A percentile compares a stretch with the other conserved stretches of the same genome.
These are phyloP conservation scores for Helicostylum pulchrum DNA, from an alignment of 192 early-diverging fungal species.

Conservation along the genomic window DNA sequence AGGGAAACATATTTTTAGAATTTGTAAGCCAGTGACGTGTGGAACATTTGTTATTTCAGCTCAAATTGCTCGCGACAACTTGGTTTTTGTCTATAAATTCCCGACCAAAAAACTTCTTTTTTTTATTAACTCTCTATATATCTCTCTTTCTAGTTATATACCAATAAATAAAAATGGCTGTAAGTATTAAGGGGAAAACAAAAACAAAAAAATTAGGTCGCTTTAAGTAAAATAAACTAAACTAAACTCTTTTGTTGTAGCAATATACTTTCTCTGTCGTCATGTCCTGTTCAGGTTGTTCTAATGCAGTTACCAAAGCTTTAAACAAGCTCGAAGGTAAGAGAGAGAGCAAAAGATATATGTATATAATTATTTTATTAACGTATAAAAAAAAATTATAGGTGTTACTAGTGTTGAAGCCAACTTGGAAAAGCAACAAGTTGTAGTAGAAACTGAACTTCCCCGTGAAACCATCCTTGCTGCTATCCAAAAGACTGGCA, in stretches of 20 bases:
- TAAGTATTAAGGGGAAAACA: too few species aligned
- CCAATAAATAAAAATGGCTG: too few species aligned
- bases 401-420: constrained; percentile 2
- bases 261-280: constrained; percentile 71
- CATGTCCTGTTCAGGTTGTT: constrained; percentile 80
- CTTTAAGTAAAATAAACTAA: too few species aligned
- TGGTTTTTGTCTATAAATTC: too few species aligned
- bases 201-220: too few species aligned
- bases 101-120: too few species aligned
- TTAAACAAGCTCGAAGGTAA: constrained; percentile 56
- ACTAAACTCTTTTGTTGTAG: constrained; percentile 15
- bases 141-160: too few species aligned
- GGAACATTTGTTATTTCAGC: too few species aligned
- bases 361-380: background rate
- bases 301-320: constrained; percentile 67
- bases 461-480: constrained; percentile 8
- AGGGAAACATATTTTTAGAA: too few species aligned
- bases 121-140: too few species aligned
- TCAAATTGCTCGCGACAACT: too few species aligned
- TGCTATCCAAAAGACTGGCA: constrained; percentile 21
- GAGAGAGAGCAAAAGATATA: background rate
- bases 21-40: too few species aligned
- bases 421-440: constrained; percentile 14
- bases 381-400: background rate
- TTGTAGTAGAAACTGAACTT: background rate